phyloP scores from a whole-genome alignment of 1,284 basidiomycete genomes.

The Exobasidium rhododendri region DNA sequence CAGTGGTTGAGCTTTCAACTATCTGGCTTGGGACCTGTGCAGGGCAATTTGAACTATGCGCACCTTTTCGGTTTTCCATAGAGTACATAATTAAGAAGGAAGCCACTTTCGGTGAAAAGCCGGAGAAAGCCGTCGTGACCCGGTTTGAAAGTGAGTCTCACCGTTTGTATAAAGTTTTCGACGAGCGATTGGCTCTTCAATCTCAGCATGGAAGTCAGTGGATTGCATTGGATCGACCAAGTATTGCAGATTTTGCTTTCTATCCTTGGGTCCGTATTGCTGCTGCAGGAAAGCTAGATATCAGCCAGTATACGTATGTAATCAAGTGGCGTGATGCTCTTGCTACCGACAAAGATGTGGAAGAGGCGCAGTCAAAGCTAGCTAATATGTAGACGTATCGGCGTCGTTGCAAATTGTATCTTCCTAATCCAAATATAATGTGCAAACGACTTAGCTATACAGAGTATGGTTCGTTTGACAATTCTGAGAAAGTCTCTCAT shows the following conservation, averaged over 20 bases:
- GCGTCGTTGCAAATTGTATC: too few species aligned
- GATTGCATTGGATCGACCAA: constrained; percentile 44
- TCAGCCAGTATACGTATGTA: constrained; percentile 34
- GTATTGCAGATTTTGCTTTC: constrained; percentile 45
- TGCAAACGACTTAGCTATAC: too few species aligned
- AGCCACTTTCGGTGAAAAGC: constrained; percentile 25
- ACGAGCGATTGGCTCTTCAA: constrained; percentile 37
- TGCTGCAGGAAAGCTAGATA: constrained; percentile 42
- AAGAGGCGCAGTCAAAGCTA: constrained; percentile 33
- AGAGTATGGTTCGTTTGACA: too few species aligned
- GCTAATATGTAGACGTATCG: constrained; percentile 17
- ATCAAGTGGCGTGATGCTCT: constrained; percentile 32
- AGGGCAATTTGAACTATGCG: constrained; percentile 41
- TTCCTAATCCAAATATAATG: too few species aligned
- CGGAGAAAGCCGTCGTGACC: constrained; percentile 29
- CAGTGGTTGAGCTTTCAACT: constrained; percentile 44
- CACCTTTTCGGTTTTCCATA: constrained; percentile 24
- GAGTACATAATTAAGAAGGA: constrained; percentile 30
- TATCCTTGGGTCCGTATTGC: constrained; percentile 34
- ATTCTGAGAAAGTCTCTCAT: too few species aligned
- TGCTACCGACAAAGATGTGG: constrained; percentile 27
- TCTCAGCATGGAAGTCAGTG: constrained; percentile 33
- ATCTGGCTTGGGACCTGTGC: constrained; percentile 32
- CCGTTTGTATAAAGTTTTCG: constrained; percentile 39
- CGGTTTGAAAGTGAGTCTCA: constrained; percentile 36